A percentile compares a stretch with the other conserved stretches of the same genome.
Conservation (phyloP, 2,329 filamentous ascomycete species). For the Fusarium brevicatenulatum region DNA sequence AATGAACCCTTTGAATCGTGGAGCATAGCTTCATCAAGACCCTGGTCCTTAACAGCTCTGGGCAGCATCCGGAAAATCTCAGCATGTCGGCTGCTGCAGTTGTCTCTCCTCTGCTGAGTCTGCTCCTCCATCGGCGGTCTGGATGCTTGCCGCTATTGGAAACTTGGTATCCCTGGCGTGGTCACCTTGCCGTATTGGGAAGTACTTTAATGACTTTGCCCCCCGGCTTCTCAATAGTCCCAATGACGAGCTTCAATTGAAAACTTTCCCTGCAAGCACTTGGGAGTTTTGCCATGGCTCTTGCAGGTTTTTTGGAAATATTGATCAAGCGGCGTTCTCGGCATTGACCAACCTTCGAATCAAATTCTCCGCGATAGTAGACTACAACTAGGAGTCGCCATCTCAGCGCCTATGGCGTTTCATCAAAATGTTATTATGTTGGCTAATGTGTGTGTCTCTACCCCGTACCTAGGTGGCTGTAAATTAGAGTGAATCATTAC, state of each 20-base stretch:
- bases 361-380: background rate
- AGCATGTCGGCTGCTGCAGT: conserved; percentile 23
- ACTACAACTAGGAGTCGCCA: background rate
- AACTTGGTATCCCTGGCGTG: conserved; percentile 10
- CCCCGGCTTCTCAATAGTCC: conserved; percentile 28
- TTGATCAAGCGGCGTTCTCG: conserved; percentile 16
- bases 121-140: conserved; percentile 20
- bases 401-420: conserved; percentile 17
- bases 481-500: conserved; percentile 28
- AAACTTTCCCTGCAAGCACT: conserved; percentile 22
- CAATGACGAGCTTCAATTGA: conserved; percentile 27
- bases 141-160: conserved; percentile 36
- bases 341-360: conserved; percentile 7
- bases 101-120: background rate
- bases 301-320: conserved; percentile 18
- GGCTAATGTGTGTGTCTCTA: background rate
- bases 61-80: conserved; percentile 21
- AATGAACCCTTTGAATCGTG: background rate
- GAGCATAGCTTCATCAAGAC: background rate
- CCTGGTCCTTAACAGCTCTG: conserved; percentile 20
- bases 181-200: conserved; percentile 28
- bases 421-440: background rate
- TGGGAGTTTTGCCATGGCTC: conserved; percentile 22
- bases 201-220: conserved; percentile 32
- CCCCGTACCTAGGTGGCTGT: background rate